Evolutionary conservation across 257 asterid genomes (phyloP).

Genomic region (Ajuga chamaepitys): DNA sequence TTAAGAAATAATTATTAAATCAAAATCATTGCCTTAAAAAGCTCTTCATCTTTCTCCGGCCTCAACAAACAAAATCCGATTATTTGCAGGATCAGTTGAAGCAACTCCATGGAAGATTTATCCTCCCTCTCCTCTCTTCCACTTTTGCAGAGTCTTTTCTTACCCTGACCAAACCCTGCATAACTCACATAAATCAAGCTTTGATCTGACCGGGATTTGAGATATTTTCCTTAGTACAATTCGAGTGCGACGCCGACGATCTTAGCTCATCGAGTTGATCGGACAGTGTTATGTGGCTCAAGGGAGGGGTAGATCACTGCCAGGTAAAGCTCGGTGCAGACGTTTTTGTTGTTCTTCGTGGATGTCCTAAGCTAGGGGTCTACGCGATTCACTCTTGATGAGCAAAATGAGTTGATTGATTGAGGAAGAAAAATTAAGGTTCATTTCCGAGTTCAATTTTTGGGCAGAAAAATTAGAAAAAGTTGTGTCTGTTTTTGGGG

Average conservation of each 20-base stretch:
- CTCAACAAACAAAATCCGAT: constrained; percentile 74
- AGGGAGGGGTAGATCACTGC: constrained; percentile 53
- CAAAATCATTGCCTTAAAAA: constrained; percentile 35
- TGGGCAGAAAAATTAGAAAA: too few species aligned
- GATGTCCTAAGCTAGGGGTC: too few species aligned
- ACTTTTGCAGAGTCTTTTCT: neutral
- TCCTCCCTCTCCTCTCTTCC: constrained; percentile 33
- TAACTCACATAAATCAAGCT: constrained; percentile 67
- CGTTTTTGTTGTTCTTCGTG: constrained; percentile 24
- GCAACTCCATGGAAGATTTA: constrained; percentile 55
- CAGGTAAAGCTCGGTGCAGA: constrained; percentile 55
- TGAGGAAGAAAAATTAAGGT: too few species aligned
- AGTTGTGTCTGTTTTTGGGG: too few species aligned
- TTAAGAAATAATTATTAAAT: too few species aligned
- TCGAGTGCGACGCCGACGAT: constrained; percentile 75
- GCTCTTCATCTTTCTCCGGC: constrained; percentile 26
- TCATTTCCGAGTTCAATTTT: too few species aligned
- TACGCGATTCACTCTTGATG: too few species aligned
- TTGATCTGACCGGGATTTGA: constrained; percentile 51
- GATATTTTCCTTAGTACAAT: constrained; percentile 40
- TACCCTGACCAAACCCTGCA: constrained; percentile 59
- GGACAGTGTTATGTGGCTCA: constrained; percentile 60
- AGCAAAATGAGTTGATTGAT: too few species aligned
- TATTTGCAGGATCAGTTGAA: constrained; percentile 60
- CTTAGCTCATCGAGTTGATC: constrained; percentile 56